phyloP scores from a whole-genome alignment of 257 asterid species.

The Asclepias syriaca region DNA sequence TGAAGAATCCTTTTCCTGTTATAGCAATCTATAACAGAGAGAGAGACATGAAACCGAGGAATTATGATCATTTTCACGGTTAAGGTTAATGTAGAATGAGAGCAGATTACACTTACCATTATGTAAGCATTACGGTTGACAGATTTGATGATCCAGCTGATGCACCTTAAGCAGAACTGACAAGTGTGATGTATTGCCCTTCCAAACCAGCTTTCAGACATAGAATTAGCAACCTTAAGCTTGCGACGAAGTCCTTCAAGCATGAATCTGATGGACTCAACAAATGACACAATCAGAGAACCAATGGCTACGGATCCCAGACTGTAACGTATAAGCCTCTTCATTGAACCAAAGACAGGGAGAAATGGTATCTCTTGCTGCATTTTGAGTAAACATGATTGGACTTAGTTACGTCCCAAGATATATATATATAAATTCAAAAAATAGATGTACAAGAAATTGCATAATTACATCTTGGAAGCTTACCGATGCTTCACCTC shows the following conservation, averaged over 20 bases:
- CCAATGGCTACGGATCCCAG: conserved; percentile 94
- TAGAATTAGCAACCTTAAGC: conserved; percentile 58
- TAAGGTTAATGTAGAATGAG: not conserved
- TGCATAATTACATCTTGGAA: not conserved
- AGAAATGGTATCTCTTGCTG: conserved; percentile 84
- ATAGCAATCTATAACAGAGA: conserved; percentile 65
- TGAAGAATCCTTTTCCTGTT: conserved; percentile 86
- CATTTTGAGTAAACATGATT: conserved; percentile 16
- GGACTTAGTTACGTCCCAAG: not conserved
- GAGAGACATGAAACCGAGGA: not conserved
- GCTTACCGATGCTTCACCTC: conserved; percentile 77
- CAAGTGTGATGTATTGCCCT: conserved; percentile 53
- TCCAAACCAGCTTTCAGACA: conserved; percentile 61
- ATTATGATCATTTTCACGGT: not conserved
- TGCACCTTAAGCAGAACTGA: conserved; percentile 51
- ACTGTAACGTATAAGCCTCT: conserved; percentile 76
- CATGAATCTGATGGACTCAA: conserved; percentile 76
- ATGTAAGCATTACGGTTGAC: conserved; percentile 94
- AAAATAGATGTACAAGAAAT: not conserved
- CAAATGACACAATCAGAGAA: conserved; percentile 65
- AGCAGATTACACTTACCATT: conserved; percentile 51
- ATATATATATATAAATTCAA: too few relatives aligned
- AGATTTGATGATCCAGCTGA: conserved; percentile 74
- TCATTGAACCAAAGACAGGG: conserved; percentile 92
- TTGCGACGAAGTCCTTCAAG: conserved; percentile 92